Base-by-base conservation (phyloP, 2,329 filamentous ascomycete genomes). In the Stagonosporopsis cucurbitacearum region DNA sequence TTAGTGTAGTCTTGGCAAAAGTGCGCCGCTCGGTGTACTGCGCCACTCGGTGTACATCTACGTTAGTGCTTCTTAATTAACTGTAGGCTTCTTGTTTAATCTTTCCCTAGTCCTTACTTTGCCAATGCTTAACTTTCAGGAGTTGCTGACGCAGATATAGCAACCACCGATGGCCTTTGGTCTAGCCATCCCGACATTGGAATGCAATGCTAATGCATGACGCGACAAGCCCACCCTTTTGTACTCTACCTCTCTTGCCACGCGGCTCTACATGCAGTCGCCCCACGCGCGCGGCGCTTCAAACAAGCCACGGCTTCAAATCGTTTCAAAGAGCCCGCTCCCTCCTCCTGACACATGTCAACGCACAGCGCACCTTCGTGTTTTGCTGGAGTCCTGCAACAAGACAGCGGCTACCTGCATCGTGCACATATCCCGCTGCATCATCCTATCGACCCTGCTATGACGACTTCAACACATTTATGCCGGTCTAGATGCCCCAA, bases 271-370 rank as follows among this genome's bases (percentile, higher is more conserved):
- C n/a, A 36, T 22, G 49, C 44, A 33, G 6, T 20, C 28, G 48
- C 53, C 32, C 37, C 54, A 57, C 54, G 26, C 13, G n/a, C 13
- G 52, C 52, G 53, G 42, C 44, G 41, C 23, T 45, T 30, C 39
- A 49, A 52, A 53, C 54, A 9, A 22, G 26, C 33, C 11, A 44
- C 28, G 6, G n/a, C 28, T 39, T n/a, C 39, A 39, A 39, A 25
- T 26, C 37, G 47, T 56, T 56, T 56, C 53, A 56, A 23, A 23
- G 22, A 20, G 36, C 17, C 30, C 22, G 41, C 47, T 53, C 23
- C 53, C 36, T 46, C 23, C 45, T 40, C 39, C 40, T 53, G 54
- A 53, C 48, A 44, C 41, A 32, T 51, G 33, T 48, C 44, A 45
- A 48, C 30, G 49, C 54, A 57, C 49, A 49, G 54, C 25, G 49